Evolutionary conservation across 768 basidiomycete species (phyloP).

Genomic region (Chalciporus chontae): DNA sequence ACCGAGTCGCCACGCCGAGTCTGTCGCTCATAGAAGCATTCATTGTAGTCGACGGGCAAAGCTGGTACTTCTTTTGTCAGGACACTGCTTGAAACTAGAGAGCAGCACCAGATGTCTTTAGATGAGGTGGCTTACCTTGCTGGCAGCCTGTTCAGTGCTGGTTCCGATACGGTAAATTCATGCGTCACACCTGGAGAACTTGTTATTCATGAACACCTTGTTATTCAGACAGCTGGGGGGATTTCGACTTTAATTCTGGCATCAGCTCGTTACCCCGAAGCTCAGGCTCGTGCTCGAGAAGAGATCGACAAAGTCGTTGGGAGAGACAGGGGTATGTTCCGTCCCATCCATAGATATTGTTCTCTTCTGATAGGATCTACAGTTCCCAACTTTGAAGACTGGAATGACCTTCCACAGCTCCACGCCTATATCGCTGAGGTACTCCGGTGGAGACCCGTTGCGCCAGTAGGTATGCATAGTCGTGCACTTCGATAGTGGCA

Average conservation of each 20-base stretch:
- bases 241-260: slow-evolving; percentile 50
- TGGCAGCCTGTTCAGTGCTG: slow-evolving; percentile 59
- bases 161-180: slow-evolving; percentile 46
- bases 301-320: slow-evolving; percentile 54
- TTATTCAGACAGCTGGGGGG: slow-evolving; percentile 41
- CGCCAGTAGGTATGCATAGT: slow-evolving; percentile 21
- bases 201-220: background rate
- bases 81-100: slow-evolving; percentile 48
- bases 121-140: slow-evolving; percentile 57
- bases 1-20: accelerated
- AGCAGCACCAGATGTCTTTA: slow-evolving; percentile 45
- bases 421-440: slow-evolving; percentile 37
- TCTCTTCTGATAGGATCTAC: background rate
- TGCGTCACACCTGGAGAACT: background rate
- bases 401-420: slow-evolving; percentile 32
- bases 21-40: background rate
- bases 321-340: slow-evolving; percentile 22
- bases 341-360: background rate
- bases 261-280: slow-evolving; percentile 49
- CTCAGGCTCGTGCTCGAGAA: slow-evolving; percentile 46
- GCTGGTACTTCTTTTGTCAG: slow-evolving; percentile 41
- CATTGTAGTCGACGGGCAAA: slow-evolving; percentile 9
- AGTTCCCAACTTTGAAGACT: slow-evolving; percentile 39
- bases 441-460: slow-evolving; percentile 37
- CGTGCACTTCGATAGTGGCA: too few species aligned